Percentiles rank a stretch among this genome's conserved stretches.
phyloP scores from a whole-genome alignment of 352 stramenopile genomes.

The Globisporangium polare region DNA sequence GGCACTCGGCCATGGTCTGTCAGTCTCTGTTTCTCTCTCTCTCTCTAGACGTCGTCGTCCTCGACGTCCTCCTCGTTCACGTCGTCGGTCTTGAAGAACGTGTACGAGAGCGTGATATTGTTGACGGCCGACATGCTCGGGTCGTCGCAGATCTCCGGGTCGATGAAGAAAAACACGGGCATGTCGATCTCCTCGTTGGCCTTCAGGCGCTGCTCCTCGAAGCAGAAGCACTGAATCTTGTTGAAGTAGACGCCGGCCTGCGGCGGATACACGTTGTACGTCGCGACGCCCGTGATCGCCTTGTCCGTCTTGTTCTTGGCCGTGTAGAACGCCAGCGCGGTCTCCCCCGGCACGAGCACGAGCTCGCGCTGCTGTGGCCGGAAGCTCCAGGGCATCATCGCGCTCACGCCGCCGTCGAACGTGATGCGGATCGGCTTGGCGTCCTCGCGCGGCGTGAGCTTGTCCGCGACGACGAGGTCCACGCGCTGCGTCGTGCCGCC shows the following conservation, averaged over 20 bases:
- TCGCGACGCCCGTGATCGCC: slow-evolving; percentile 98
- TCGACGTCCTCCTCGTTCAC: slow-evolving; percentile 90
- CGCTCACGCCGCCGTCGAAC: slow-evolving; percentile 95
- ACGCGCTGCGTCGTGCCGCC: slow-evolving; percentile 91
- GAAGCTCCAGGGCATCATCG: slow-evolving; percentile 97
- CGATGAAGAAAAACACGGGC: slow-evolving; percentile 99
- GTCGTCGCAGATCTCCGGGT: slow-evolving; percentile 98
- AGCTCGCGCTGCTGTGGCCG: slow-evolving; percentile 94
- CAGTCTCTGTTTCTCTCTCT: neutral
- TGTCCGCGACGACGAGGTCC: slow-evolving; percentile 73
- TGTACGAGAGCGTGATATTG: slow-evolving; percentile 98
- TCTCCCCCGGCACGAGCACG: slow-evolving; percentile 94
- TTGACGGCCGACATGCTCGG: slow-evolving; percentile 94
- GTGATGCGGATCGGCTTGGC: slow-evolving; percentile 93
- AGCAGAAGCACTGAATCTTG: slow-evolving; percentile 99
- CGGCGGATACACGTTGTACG: slow-evolving; percentile 99
- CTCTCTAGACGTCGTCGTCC: slow-evolving; percentile 29
- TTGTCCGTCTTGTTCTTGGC: slow-evolving; percentile 97
- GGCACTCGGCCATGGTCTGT: neutral
- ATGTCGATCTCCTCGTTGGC: slow-evolving; percentile 98
- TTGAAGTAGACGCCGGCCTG: slow-evolving; percentile 98
- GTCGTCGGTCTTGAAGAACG: slow-evolving; percentile 97
- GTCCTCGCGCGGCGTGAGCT: slow-evolving; percentile 89
- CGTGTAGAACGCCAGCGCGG: slow-evolving; percentile 98
- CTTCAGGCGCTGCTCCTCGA: slow-evolving; percentile 98